Evolutionary conservation across 768 basidiomycete species (phyloP).

Genomic region (Mycena filopes): DNA sequence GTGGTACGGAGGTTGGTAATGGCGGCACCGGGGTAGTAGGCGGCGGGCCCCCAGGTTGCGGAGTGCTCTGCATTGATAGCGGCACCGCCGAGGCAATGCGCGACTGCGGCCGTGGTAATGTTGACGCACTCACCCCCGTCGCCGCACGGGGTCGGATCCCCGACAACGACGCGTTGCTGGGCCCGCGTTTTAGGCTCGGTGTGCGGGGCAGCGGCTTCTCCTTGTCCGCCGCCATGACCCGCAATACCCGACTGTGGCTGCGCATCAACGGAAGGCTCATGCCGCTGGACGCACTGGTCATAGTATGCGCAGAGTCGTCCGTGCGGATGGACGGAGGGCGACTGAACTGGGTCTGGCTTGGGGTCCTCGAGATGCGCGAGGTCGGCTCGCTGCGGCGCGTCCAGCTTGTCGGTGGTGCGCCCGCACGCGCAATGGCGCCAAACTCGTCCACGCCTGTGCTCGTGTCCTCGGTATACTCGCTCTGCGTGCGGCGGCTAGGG

Average conservation of each 20-base stretch:
- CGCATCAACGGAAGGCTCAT: conserved; percentile 29
- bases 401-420: conserved; percentile 30
- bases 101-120: not conserved
- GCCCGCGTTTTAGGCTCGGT: conserved; percentile 16
- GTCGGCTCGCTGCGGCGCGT: conserved; percentile 25
- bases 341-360: conserved; percentile 15
- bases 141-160: conserved; percentile 18
- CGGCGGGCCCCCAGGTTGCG: conserved; percentile 18
- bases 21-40: not conserved
- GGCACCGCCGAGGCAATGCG: not conserved
- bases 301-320: conserved; percentile 25
- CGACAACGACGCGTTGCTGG: conserved; percentile 12
- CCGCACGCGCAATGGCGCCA: conserved; percentile 5
- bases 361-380: conserved; percentile 21
- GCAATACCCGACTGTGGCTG: conserved; percentile 26
- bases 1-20: not conserved
- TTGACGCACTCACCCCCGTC: conserved; percentile 18
- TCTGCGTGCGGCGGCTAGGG: conserved; percentile 19
- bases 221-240: conserved; percentile 31
- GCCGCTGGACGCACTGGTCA: conserved; percentile 12
- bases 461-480: conserved; percentile 20
- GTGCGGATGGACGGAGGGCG: conserved; percentile 16
- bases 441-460: conserved; percentile 29
- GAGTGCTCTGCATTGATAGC: conserved; percentile 31
- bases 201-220: conserved; percentile 31